Evolutionary conservation across 805 yeast species (phyloP).

Genomic region (Metschnikowia cerradonensis): DNA sequence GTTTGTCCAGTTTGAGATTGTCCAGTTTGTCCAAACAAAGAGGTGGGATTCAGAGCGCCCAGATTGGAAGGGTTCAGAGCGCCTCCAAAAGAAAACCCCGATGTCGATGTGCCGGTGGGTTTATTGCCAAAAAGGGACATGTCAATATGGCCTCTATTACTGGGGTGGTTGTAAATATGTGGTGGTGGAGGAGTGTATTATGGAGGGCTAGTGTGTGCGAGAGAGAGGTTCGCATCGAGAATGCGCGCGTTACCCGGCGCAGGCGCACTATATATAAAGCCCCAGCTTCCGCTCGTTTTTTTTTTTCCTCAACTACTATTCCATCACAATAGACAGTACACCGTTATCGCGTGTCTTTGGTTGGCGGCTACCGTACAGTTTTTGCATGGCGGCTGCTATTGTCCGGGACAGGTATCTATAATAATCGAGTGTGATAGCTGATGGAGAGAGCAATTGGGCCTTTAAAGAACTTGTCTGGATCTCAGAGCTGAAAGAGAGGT

Average conservation of each 20-base stretch:
- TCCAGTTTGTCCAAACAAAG: background rate
- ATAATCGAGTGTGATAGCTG: constrained; percentile 40
- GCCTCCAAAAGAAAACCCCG: constrained; percentile 11
- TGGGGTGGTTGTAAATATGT: no score
- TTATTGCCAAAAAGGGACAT: constrained; percentile 14
- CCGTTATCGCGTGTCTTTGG: constrained; percentile 25
- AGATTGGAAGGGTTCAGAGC: background rate
- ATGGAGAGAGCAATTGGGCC: constrained; percentile 43
- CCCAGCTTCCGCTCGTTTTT: background rate
- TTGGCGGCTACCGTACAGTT: constrained; percentile 26
- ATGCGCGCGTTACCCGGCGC: constrained; percentile 17
- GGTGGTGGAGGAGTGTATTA: background rate
- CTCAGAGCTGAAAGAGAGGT: constrained; percentile 45
- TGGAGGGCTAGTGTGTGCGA: background rate
- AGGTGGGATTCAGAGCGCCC: no score
- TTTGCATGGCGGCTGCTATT: constrained; percentile 21
- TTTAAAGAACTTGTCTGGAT: constrained; percentile 52
- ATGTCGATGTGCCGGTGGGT: constrained; percentile 2
- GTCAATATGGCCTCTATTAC: background rate
- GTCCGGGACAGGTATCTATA: constrained; percentile 21
- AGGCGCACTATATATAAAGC: constrained; percentile 7
- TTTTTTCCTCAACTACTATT: constrained; percentile 46
- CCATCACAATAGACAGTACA: constrained; percentile 72
- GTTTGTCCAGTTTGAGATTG: background rate
- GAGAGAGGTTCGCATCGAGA: background rate